Evolutionary conservation across 768 basidiomycete species (phyloP), one percentile per base, ranked within the genome.

Genomic region (Auricularia heimuer): DNA sequence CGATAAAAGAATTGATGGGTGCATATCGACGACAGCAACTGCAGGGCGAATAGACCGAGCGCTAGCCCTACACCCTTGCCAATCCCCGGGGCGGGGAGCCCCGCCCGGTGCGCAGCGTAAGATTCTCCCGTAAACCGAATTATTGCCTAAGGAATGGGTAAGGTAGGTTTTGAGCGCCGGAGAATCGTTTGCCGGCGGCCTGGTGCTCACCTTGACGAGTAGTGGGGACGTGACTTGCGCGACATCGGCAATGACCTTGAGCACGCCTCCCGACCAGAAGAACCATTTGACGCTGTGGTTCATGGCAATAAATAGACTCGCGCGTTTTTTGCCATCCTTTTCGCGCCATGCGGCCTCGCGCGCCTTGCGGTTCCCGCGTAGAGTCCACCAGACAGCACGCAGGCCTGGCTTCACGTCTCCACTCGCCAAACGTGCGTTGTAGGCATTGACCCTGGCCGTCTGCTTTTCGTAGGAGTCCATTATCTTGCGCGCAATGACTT

Each of bases 1-100:
- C 89, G 83, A 72, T 92, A 91, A 80, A 94, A 93, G 75, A 90
- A 94, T 69, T 94, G 91, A 66, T 95, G 85, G 7, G 83, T 81
- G 68, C 83, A 84, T 63, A 92, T 69, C 0, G 89, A 89, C 0
- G 85, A 73, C 42, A 87, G 71, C 39, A 92, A 62, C 70, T 92
- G 88, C 69, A 97, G 78, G 21, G 76, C 72, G 65, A 94, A 78
- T 1, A 98, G 81, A 33, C 74, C 83, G 68, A 96, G 81, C 0
- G 85, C 83, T 24, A 91, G 81, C 1, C 91, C 92, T n/a, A 94
- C 78, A 35, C 92, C 92, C 47, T 73, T 75, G 3, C 83, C 83
- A 12, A 84, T 74, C 3, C 72, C 67, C 0, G 84, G 85, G 0
- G 74, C 14, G 66, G 67, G 2, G 37, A 56, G 39, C 16, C 72